Conservation (phyloP, 352 stramenopile species). For the Globisporangium spinosum region DNA sequence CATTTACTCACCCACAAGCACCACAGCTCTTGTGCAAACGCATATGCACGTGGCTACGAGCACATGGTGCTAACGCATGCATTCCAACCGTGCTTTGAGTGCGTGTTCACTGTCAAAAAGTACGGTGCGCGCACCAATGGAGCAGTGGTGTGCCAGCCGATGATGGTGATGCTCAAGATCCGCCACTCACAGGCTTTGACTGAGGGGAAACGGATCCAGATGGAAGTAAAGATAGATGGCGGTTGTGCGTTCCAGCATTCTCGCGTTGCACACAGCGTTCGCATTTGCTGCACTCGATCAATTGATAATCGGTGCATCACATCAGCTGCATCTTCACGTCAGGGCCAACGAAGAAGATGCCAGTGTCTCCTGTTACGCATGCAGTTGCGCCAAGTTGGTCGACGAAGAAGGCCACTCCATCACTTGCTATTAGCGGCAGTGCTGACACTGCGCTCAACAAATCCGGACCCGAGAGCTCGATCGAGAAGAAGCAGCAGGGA, state of each 20-base stretch:
- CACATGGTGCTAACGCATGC: neutral
- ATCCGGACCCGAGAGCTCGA: slow-evolving; percentile 22
- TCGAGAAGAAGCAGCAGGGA: slow-evolving; percentile 39
- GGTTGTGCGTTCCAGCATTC: neutral
- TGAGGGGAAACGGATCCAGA: neutral
- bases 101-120: neutral
- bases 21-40: too few relatives aligned
- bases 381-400: neutral
- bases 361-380: slow-evolving; percentile 10
- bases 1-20: neutral
- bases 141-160: neutral
- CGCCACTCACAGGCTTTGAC: neutral
- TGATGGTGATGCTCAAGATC: neutral
- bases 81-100: neutral
- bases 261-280: too few relatives aligned
- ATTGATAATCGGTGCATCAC: too few relatives aligned
- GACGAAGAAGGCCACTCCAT: slow-evolving; percentile 1
- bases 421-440: neutral
- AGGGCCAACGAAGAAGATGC: neutral
- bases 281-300: too few relatives aligned
- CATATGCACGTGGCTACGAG: neutral
- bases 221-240: neutral
- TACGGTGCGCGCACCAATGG: neutral
- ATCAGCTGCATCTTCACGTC: too few relatives aligned
- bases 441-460: slow-evolving; percentile 11